A percentile compares a stretch with the other conserved stretches of the same genome.
These are phyloP conservation scores for Pezicula neosporulosa DNA, from an alignment of 2,329 filamentous ascomycete species.

Conservation along the genomic window DNA sequence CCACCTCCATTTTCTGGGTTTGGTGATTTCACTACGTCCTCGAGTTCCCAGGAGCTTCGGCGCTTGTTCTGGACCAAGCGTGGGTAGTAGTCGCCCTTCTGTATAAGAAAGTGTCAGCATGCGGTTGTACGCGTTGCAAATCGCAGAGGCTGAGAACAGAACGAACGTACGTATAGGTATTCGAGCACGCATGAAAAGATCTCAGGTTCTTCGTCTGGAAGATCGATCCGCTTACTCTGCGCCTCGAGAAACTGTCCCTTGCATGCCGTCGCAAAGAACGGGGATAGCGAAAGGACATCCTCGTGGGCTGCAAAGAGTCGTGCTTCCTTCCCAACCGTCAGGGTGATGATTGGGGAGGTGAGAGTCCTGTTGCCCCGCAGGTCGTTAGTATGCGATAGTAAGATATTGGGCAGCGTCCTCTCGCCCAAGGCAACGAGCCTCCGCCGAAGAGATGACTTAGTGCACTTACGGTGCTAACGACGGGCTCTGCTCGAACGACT, in stretches of 20 bases:
- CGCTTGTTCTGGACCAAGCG: conserved; percentile 84
- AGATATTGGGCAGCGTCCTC: not conserved
- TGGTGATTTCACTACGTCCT: conserved; percentile 61
- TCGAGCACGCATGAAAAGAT: conserved; percentile 92
- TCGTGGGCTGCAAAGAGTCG: conserved; percentile 94
- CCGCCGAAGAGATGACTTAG: conserved; percentile 8
- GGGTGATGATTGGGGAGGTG: conserved; percentile 74
- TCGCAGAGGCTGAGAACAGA: not conserved
- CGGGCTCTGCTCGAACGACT: conserved; percentile 64
- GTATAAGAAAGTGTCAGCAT: conserved; percentile 3
- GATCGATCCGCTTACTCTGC: conserved; percentile 76
- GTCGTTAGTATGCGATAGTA: conserved; percentile 3
- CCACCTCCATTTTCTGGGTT: conserved; percentile 52
- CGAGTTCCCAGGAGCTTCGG: conserved; percentile 84
- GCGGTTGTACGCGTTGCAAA: not conserved
- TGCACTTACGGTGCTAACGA: conserved; percentile 42
- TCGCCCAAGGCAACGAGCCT: conserved; percentile 12
- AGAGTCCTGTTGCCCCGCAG: conserved; percentile 21
- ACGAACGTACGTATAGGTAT: conserved; percentile 67
- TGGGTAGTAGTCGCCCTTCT: conserved; percentile 54
- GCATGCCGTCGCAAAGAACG: conserved; percentile 74
- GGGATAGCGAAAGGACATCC: conserved; percentile 82
- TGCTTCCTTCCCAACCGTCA: conserved; percentile 79
- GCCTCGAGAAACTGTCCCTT: conserved; percentile 69
- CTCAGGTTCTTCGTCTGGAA: conserved; percentile 77